Evolutionary conservation across 345 rosid genomes (phyloP).

Genomic region (Zanthoxylum bungeanum): DNA sequence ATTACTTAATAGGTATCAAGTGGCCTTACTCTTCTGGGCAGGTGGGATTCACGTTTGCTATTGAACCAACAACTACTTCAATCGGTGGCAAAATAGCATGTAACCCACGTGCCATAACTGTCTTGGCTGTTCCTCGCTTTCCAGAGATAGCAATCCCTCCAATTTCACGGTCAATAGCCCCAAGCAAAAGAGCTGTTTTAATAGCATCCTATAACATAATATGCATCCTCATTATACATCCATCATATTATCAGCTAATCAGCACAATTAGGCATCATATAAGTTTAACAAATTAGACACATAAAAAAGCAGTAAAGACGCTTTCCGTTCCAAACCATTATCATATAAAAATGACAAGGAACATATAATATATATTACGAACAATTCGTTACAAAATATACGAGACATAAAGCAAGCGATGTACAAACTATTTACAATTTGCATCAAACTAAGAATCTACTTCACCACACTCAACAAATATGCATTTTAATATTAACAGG

Average conservation of each 20-base stretch:
- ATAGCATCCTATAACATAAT: constrained; percentile 65
- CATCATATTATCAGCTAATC: background rate
- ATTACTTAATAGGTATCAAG: background rate
- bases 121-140: constrained; percentile 90
- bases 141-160: constrained; percentile 95
- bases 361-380: background rate
- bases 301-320: background rate
- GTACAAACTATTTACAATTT: too few relatives aligned
- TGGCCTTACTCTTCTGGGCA: constrained; percentile 74
- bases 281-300: background rate
- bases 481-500: too few relatives aligned
- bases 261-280: background rate
- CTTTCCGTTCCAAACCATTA: background rate
- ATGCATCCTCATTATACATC: background rate
- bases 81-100: constrained; percentile 91
- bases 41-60: constrained; percentile 78
- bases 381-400: background rate
- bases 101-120: constrained; percentile 92
- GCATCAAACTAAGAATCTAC: background rate
- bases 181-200: constrained; percentile 91
- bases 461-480: too few relatives aligned
- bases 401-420: background rate
- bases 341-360: background rate
- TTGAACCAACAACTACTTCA: constrained; percentile 83
- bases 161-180: constrained; percentile 89